Base-by-base conservation (phyloP, 495 filamentous ascomycete species). In the Xylaria scruposa region DNA sequence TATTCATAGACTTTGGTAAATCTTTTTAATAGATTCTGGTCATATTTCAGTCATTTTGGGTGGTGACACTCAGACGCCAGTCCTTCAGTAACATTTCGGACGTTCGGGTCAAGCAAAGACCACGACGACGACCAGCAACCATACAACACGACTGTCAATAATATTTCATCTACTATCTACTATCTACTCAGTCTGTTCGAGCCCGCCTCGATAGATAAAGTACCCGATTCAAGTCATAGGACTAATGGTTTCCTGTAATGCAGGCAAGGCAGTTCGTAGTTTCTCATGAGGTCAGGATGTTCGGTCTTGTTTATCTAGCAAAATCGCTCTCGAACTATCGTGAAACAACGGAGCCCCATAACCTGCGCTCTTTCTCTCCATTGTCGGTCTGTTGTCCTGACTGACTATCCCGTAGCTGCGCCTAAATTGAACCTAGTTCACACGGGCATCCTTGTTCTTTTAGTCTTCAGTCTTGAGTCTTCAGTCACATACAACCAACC, bases 301-400 rank as follows among this genome's bases (percentile, higher is more conserved):
- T 21, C 33, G 21, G 58, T 60, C 58, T 17, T 40, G 58, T 60
- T 31, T 38, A 38, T 21, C 31, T 38, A 36, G 19, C 58, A 36
- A 36, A 31, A 31, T 33, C 19, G 33, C 13, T 15, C 13, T 60
- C 13, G 38, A 42, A 33, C 21, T 19, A 38, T 36, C 29, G 36
- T 59, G 56, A 59, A 59, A 59, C 56, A 21, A 59, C 56, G 29
- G 29, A 59, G 33, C n/a, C 56, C 31, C 33, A 31, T 38, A 29
- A 6, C 31, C 17, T 59, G 15, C 15, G 15, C 29, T 38, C 15
- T 38, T 33, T 59, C 17, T 5, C 51, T 24, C 31, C 21, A 21
- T 59, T 10, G 56, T 60, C 21, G 2, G 29, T 19, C 17, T 36
- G 38, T n/a, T 21, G 38, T 40, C 31, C 31, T 12, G 33, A 60